phyloP scores from a whole-genome alignment of 129 eudicot species.

The Flaveria sonorensis region DNA sequence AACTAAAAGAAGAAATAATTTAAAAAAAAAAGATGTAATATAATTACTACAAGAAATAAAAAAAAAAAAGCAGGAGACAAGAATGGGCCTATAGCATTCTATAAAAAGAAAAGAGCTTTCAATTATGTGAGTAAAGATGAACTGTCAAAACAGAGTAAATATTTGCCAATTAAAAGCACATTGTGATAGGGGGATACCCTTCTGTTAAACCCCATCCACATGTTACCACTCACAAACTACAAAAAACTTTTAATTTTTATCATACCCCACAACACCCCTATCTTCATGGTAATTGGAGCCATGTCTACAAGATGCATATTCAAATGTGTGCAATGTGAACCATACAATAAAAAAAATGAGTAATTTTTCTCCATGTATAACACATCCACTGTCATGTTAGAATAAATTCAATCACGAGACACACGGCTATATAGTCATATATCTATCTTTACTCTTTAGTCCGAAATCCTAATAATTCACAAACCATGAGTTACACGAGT shows the following conservation, averaged over 20 bases:
- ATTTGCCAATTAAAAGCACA: slow-evolving; percentile 31
- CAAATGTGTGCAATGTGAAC: not conserved
- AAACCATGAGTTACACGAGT: not conserved
- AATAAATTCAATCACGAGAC: not conserved
- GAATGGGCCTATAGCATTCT: slow-evolving; percentile 32
- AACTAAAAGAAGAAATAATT: not conserved
- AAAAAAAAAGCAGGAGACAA: slow-evolving; percentile 9
- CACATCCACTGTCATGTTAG: too few relatives aligned
- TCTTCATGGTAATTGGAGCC: not conserved
- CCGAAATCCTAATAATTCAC: not conserved
- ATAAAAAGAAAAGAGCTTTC: slow-evolving; percentile 21
- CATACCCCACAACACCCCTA: slow-evolving; percentile 25
- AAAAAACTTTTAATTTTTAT: slow-evolving; percentile 33
- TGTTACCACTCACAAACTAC: slow-evolving; percentile 41
- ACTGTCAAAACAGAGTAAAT: slow-evolving; percentile 40
- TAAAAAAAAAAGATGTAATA: not conserved
- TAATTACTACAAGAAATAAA: slow-evolving; percentile 1
- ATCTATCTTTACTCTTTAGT: not conserved
- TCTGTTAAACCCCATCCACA: slow-evolving; percentile 41
- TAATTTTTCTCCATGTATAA: too few relatives aligned
- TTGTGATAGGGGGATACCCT: slow-evolving; percentile 29
- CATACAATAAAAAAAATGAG: not conserved
- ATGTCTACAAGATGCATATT: not conserved
- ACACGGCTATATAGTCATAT: not conserved
- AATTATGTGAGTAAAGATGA: slow-evolving; percentile 38